Evolutionary conservation across 176 grass and related monocot genomes (phyloP).

Genomic region (Avena atlantica): DNA sequence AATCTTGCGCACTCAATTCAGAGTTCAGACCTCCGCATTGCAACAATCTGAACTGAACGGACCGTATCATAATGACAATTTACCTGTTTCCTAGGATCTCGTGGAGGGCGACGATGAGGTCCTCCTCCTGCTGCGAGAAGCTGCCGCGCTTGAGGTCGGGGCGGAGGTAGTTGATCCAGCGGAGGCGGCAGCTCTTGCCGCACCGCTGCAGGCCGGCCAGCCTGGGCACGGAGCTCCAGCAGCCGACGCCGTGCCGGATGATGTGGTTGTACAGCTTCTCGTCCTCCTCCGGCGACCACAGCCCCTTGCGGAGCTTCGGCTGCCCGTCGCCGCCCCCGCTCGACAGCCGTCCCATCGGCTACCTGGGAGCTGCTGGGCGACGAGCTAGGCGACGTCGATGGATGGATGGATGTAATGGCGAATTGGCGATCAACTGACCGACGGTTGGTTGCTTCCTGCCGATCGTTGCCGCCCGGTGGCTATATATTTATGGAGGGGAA

Average conservation of each 20-base stretch:
- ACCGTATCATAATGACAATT: no score
- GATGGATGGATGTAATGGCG: background rate
- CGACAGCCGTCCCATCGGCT: conserved; percentile 63
- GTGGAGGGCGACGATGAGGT: conserved; percentile 21
- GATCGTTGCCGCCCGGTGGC: background rate
- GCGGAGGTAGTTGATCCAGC: conserved; percentile 34
- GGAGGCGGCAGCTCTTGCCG: conserved; percentile 35
- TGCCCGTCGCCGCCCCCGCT: conserved; percentile 51
- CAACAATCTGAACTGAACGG: no score
- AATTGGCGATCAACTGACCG: conserved; percentile 23
- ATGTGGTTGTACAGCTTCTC: conserved; percentile 94
- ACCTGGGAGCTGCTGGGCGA: background rate
- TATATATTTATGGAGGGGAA: conserved; percentile 39
- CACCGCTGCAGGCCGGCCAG: conserved; percentile 46
- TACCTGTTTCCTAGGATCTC: conserved; percentile 10
- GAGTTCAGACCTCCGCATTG: no score
- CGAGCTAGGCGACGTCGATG: no score
- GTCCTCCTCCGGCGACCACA: conserved; percentile 92
- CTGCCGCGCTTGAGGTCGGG: conserved; percentile 9
- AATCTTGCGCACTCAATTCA: no score
- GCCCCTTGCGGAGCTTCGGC: conserved; percentile 83
- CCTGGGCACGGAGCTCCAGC: conserved; percentile 91
- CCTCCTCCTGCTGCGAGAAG: conserved; percentile 27
- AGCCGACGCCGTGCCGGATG: conserved; percentile 80
- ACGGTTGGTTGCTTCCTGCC: conserved; percentile 13